phyloP scores from a whole-genome alignment of 106 monocot genomes.

The Amphibolis antarctica region DNA sequence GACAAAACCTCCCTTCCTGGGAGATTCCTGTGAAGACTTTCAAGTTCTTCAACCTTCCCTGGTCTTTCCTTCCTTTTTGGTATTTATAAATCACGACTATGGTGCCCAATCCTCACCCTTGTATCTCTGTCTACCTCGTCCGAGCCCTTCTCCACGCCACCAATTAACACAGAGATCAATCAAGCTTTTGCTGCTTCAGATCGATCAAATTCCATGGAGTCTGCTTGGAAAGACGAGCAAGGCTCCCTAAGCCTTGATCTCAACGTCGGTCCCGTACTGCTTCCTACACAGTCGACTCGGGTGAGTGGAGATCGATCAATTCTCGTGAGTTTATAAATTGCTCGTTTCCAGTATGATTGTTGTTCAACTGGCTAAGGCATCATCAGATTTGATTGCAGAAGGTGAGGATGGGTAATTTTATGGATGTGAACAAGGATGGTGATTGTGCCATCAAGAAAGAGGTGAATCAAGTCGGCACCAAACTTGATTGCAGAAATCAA shows the following conservation, averaged over 20 bases:
- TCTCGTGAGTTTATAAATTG: not conserved
- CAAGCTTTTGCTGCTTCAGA: conserved; percentile 1
- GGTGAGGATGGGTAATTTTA: conserved; percentile 1
- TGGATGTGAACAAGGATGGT: not conserved
- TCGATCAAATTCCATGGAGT: not conserved
- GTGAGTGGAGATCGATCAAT: conserved; percentile 7
- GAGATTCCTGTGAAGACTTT: not conserved
- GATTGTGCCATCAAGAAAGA: conserved; percentile 1
- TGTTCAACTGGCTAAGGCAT: too few relatives aligned
- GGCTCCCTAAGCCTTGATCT: conserved; percentile 16
- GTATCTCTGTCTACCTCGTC: not conserved
- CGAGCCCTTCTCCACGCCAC: not conserved
- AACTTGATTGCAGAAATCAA: too few relatives aligned
- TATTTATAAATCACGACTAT: not conserved
- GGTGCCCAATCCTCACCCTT: not conserved
- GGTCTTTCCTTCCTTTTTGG: not conserved
- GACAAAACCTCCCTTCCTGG: too few relatives aligned
- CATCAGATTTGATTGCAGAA: too few relatives aligned
- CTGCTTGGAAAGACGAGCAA: not conserved
- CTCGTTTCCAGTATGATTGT: too few relatives aligned
- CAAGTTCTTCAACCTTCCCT: not conserved
- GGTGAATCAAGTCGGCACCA: conserved; percentile 5
- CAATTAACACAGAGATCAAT: not conserved
- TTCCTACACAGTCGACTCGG: conserved; percentile 5
- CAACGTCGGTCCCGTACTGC: conserved; percentile 3